Evolutionary conservation across 2,329 filamentous ascomycete genomes (phyloP), one percentile per base, ranked within the genome.

Genomic region (Diaporthe sp.): DNA sequence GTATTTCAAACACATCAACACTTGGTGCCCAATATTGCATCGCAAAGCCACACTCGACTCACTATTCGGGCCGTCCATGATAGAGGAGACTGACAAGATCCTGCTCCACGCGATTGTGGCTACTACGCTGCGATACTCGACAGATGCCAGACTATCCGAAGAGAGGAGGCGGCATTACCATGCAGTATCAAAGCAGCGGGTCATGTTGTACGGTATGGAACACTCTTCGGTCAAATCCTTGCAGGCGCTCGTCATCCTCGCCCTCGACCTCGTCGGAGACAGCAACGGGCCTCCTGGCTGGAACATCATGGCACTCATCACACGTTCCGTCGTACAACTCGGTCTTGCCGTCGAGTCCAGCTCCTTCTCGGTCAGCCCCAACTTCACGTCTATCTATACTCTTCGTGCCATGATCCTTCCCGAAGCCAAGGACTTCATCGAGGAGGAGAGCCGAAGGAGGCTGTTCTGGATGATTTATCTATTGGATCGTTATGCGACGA

Each of bases 381-480:
- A 92, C 72, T 95, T 93, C 81, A 92, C 93, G 2, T 97, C 96
- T 0, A 98, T 98, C 61, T 97, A 97, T 81, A 98, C 95, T 0
- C 86, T 97, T 58, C 89, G 95, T 71, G 94, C 95, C 22, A 96
- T 96, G 86, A 92, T 96, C 3, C 86, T 98, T 0, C 94, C 95
- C 0, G 95, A 97, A 75, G 90, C 96, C 0, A 92, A 91, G 68
- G 94, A 95, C 75, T 98, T 96, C 82, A 93, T 97, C 72, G 95
- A 98, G 81, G 96, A 98, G 75, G 96, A 98, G 82, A 94, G 94
- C 55, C 88, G 95, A 37, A 89, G 96, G 37, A 88, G 96, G 35
- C 86, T 98, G 1, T 97, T 98, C 82, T 98, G 96, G 96, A 96
- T 97, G 92, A 92, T 97, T 15, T 98, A 97, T 80, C 85, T 98